These are phyloP conservation scores for Aspergillus sp. DNA, from an alignment of 2,329 filamentous ascomycete species.

Conservation along the genomic window DNA sequence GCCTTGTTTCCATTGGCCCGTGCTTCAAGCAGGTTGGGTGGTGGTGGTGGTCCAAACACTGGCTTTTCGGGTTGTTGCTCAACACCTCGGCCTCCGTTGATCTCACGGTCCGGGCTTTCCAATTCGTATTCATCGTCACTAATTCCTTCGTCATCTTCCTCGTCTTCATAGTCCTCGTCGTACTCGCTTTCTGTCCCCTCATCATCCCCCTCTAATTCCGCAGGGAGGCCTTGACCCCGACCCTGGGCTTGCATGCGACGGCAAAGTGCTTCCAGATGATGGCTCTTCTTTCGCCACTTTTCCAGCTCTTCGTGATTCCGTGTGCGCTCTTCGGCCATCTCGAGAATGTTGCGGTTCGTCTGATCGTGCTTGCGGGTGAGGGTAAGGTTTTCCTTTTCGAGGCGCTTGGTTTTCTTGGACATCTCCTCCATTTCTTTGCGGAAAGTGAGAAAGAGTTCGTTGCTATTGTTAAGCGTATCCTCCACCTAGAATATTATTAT, in stretches of 20 bases:
- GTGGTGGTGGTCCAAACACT: conserved; percentile 47
- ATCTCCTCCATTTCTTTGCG: conserved; percentile 99
- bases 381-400: conserved; percentile 93
- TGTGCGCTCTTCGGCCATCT: conserved; percentile 91
- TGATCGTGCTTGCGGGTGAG: conserved; percentile 90
- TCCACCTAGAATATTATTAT: conserved; percentile 71
- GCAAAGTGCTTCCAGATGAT: conserved; percentile 90
- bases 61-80: conserved; percentile 34
- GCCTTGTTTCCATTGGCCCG: conserved; percentile 41
- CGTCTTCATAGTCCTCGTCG: conserved; percentile 59
- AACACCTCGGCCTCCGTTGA: conserved; percentile 20
- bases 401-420: conserved; percentile 95
- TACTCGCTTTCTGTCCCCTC: conserved; percentile 43
- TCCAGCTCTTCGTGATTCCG: conserved; percentile 72
- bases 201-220: conserved; percentile 51
- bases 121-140: conserved; percentile 53
- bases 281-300: conserved; percentile 75
- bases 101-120: conserved; percentile 26
- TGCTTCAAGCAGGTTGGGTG: conserved; percentile 45
- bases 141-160: conserved; percentile 59
- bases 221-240: conserved; percentile 65
- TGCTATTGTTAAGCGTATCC: conserved; percentile 97
- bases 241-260: conserved; percentile 95
- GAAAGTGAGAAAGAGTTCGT: conserved; percentile 94
- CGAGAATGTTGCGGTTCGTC: conserved; percentile 89